Conservation (phyloP, 257 asterid species). For the Solanum peruvianum region DNA sequence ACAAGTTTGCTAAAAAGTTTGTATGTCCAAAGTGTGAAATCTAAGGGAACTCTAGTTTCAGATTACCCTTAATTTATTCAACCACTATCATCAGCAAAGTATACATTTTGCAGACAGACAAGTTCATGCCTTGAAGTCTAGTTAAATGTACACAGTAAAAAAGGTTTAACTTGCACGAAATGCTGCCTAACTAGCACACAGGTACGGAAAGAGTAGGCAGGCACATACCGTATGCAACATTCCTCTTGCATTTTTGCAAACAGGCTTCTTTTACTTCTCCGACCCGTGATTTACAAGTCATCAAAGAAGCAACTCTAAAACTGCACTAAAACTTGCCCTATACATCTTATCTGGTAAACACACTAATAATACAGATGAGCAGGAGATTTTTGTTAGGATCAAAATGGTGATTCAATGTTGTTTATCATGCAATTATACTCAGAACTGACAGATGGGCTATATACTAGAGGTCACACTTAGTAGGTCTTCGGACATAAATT, state of each 20-base stretch:
- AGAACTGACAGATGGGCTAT: background rate
- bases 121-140: background rate
- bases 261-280: background rate
- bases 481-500: background rate
- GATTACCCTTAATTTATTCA: background rate
- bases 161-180: background rate
- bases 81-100: background rate
- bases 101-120: background rate
- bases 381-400: background rate
- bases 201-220: background rate
- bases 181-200: background rate
- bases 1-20: background rate
- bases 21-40: background rate
- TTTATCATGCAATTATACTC: background rate
- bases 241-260: background rate
- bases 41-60: background rate
- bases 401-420: background rate
- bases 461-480: background rate
- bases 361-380: background rate
- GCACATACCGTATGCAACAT: background rate
- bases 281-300: background rate
- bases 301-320: background rate
- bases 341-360: background rate
- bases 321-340: background rate
- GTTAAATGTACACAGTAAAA: background rate